Conservation (phyloP, 768 basidiomycete species). For the Mycena haematopus region DNA sequence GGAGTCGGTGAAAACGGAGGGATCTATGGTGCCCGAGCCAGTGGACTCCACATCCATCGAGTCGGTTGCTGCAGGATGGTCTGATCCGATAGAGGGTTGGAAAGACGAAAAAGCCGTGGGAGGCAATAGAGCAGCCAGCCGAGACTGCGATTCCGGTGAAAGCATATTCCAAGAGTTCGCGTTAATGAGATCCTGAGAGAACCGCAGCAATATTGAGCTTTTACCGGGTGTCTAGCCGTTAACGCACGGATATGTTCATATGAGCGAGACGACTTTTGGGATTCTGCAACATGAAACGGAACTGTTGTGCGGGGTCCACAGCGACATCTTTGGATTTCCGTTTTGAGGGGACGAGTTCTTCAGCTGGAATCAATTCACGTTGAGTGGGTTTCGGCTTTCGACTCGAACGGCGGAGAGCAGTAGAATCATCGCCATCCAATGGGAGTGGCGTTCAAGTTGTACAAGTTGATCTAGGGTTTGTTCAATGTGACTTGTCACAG, state of each 20-base stretch:
- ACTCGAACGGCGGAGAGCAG: conserved; percentile 21
- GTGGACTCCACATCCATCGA: conserved; percentile 31
- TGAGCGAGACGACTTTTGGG: conserved; percentile 55
- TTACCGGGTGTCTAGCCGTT: conserved; percentile 5
- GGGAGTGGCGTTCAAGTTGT: background rate
- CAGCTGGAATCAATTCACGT: conserved; percentile 20
- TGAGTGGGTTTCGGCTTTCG: conserved; percentile 26
- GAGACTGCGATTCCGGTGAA: conserved; percentile 45
- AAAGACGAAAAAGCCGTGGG: conserved; percentile 51
- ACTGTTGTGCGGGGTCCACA: conserved; percentile 40
- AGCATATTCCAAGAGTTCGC: conserved; percentile 51
- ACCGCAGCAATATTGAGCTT: conserved; percentile 15
- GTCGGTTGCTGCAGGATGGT: conserved; percentile 45
- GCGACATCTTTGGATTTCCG: conserved; percentile 35
- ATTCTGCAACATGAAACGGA: conserved; percentile 50
- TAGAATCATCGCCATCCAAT: conserved; percentile 20
- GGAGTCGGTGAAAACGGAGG: conserved; percentile 53
- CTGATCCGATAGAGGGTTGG: conserved; percentile 37
- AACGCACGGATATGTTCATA: conserved; percentile 58
- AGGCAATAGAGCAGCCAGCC: conserved; percentile 50
- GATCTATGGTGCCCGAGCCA: conserved; percentile 38
- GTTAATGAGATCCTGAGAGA: conserved; percentile 54
- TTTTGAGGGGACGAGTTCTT: conserved; percentile 31
- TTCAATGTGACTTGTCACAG: background rate
- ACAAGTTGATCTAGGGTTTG: too few species aligned